These are phyloP conservation scores for Cladosporium sp. DNA, from an alignment of 2,329 filamentous ascomycete genomes.

Conservation along the genomic window DNA sequence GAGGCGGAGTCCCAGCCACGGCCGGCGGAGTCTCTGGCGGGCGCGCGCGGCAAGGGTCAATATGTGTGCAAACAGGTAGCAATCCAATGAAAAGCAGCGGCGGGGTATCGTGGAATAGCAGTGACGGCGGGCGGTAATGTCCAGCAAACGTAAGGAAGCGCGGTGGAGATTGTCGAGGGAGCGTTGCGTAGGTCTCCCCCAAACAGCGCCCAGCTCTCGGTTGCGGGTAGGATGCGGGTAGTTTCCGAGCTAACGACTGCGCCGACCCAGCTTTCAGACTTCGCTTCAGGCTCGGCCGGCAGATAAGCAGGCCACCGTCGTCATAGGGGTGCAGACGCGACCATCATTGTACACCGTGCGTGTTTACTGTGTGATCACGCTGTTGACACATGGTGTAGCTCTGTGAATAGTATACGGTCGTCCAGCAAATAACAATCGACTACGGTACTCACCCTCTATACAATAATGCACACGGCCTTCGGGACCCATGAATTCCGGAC, in stretches of 20 bases:
- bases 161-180: slow-evolving; percentile 3
- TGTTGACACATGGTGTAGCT: too few relatives aligned
- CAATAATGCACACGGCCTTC: too few relatives aligned
- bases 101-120: slow-evolving; percentile 3
- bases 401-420: too few relatives aligned
- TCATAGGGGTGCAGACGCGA: background rate
- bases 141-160: slow-evolving; percentile 5
- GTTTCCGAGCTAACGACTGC: background rate
- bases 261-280: background rate
- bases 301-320: background rate
- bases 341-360: too few relatives aligned
- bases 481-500: background rate
- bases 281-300: background rate
- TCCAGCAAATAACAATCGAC: too few relatives aligned
- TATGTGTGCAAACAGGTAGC: slow-evolving; percentile 5
- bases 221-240: background rate
- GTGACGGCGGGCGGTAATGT: slow-evolving; percentile 4
- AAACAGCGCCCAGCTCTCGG: background rate
- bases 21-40: background rate
- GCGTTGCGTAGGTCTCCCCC: background rate
- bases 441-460: too few relatives aligned
- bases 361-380: too few relatives aligned
- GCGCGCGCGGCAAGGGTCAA: background rate
- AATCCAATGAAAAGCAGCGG: slow-evolving; percentile 4
- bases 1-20: background rate